Evolutionary conservation across 108 stramenopile species (phyloP).

Genomic region (Nitzschia sp.): DNA sequence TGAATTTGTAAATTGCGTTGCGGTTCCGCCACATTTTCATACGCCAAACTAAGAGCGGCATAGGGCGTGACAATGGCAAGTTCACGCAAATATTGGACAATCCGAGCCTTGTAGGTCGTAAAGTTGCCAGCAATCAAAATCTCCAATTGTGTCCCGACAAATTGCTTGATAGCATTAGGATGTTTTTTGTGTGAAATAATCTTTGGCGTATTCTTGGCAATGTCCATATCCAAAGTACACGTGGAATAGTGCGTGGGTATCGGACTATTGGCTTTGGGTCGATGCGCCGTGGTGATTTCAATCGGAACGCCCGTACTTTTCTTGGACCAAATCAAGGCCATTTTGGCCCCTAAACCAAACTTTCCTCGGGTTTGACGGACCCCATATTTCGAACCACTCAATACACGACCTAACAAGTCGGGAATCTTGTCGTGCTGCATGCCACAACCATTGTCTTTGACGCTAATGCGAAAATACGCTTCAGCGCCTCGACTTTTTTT

Average conservation of each 20-base stretch:
- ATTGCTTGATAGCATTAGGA: slow-evolving; percentile 58
- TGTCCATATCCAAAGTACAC: slow-evolving; percentile 95
- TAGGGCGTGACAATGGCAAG: slow-evolving; percentile 98
- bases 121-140: slow-evolving; percentile 92
- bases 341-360: slow-evolving; percentile 94
- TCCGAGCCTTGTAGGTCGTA: slow-evolving; percentile 87
- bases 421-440: slow-evolving; percentile 93
- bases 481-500: slow-evolving; percentile 43
- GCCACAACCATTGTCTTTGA: slow-evolving; percentile 95
- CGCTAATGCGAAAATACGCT: slow-evolving; percentile 85
- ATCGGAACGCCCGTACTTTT: slow-evolving; percentile 94
- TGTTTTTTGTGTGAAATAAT: slow-evolving; percentile 77
- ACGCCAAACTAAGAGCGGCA: slow-evolving; percentile 77
- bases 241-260: slow-evolving; percentile 52
- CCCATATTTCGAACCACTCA: slow-evolving; percentile 94
- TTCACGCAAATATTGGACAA: slow-evolving; percentile 93
- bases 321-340: slow-evolving; percentile 98
- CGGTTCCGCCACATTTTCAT: slow-evolving; percentile 55
- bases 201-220: slow-evolving; percentile 88
- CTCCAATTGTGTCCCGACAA: slow-evolving; percentile 87
- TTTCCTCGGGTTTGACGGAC: slow-evolving; percentile 96
- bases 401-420: slow-evolving; percentile 88
- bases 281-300: slow-evolving; percentile 64
- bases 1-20: slow-evolving; percentile 65
- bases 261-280: slow-evolving; percentile 36